Conservation (phyloP, 371 early-diverging fungal genomes). For the Mortierella sp. region DNA sequence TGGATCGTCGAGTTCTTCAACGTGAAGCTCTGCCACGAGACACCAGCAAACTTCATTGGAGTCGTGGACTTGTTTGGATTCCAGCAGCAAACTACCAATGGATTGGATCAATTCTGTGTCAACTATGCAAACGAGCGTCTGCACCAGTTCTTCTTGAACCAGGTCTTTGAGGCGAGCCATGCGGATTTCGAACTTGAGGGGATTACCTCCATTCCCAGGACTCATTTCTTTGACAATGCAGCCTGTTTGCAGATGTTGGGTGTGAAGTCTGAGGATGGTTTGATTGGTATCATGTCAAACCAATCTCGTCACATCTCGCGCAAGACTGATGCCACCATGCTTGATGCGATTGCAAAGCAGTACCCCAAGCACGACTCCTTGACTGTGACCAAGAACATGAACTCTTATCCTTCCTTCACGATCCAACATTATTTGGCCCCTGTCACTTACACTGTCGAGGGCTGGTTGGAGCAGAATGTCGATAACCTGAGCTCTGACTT, state of each 20-base stretch:
- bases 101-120: conserved; percentile 83
- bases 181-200: conserved; percentile 68
- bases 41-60: conserved; percentile 78
- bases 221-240: conserved; percentile 70
- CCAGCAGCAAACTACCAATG: conserved; percentile 68
- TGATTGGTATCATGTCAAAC: conserved; percentile 75
- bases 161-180: conserved; percentile 73
- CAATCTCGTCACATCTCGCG: conserved; percentile 54
- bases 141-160: conserved; percentile 78
- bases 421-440: conserved; percentile 83
- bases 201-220: conserved; percentile 63
- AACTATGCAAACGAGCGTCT: conserved; percentile 92
- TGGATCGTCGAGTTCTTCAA: conserved; percentile 87
- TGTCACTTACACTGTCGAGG: conserved; percentile 76
- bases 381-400: conserved; percentile 49
- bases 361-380: conserved; percentile 47
- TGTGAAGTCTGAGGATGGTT: conserved; percentile 62
- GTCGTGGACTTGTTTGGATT: conserved; percentile 84
- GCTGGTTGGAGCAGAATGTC: conserved; percentile 79
- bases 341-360: conserved; percentile 60
- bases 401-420: conserved; percentile 69
- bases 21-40: conserved; percentile 72
- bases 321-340: conserved; percentile 58
- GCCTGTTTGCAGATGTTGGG: conserved; percentile 72
- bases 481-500: conserved; percentile 86